These are phyloP conservation scores for Ustilago shanxiensis DNA, from an alignment of 1,284 basidiomycete species.

Conservation along the genomic window DNA sequence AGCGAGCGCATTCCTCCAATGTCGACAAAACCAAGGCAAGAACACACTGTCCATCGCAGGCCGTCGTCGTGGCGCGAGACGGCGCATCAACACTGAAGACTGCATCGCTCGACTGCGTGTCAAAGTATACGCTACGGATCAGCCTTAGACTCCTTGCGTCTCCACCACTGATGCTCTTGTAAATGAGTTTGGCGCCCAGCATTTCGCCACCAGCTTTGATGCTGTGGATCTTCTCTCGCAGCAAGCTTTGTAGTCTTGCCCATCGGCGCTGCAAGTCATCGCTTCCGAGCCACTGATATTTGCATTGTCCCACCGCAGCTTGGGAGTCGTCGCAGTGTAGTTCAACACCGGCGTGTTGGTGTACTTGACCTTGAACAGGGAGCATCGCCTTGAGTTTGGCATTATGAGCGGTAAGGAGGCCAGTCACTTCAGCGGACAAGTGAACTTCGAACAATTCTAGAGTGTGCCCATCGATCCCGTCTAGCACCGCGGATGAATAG, in stretches of 20 bases:
- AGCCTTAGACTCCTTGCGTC: neutral
- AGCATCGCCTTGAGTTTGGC: slow-evolving; percentile 8
- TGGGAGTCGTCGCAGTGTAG: neutral
- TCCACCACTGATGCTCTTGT: slow-evolving; percentile 18
- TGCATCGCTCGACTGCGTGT: slow-evolving; percentile 5
- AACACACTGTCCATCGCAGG: neutral
- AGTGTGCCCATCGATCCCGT: neutral
- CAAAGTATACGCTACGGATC: slow-evolving; percentile 12
- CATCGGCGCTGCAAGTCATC: neutral
- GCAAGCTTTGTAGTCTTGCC: slow-evolving; percentile 14
- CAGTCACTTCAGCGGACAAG: neutral
- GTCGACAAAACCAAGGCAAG: slow-evolving; percentile 15
- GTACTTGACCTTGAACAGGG: neutral
- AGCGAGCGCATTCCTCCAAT: slow-evolving; percentile 22
- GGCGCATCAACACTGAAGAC: slow-evolving; percentile 7
- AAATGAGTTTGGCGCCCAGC: slow-evolving; percentile 22
- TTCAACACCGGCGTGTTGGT: neutral
- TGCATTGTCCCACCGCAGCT: neutral
- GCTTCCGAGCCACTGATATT: slow-evolving; percentile 2
- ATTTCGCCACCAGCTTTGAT: slow-evolving; percentile 24
- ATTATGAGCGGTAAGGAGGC: neutral
- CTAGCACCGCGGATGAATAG: neutral
- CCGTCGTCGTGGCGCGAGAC: neutral
- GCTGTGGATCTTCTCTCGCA: slow-evolving; percentile 9
- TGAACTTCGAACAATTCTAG: neutral